Base-by-base conservation (phyloP, 2,329 filamentous ascomycete species). In the Colletotrichum tanaceti region DNA sequence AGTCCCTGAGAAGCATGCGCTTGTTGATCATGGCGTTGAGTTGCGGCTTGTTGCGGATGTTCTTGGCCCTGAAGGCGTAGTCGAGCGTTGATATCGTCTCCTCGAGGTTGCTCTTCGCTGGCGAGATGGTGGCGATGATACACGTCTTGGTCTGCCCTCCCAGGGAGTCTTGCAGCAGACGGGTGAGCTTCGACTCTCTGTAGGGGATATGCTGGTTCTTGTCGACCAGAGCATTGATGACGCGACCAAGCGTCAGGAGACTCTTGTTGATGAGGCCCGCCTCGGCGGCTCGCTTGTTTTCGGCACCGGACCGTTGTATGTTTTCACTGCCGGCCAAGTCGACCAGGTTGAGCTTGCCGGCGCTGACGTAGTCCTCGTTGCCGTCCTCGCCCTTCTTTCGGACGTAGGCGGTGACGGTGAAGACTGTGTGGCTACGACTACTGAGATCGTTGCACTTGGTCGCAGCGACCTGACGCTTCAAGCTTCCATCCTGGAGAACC, bases 381-480 rank as follows among this genome's bases (percentile, higher is more conserved):
- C 94, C 94, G 70, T 91, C 89, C 55, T 97, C 93, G 2, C 89
- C 89, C 0, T 89, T 89, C 70, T 91, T 90, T 79, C 97, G 97
- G 75, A 94, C 91, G 76, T 94, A 93, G 0, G 94, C 93, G 0
- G 95, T 98, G 69, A 99, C 93, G 9, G 96, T 98, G 77, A 99
- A 99, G 24, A 99, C 92, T 0, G 96, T 99, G 77, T 99, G 97
- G 82, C 94, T 97, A 78, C 96, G 90, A 74, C 94, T 98, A 80
- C 94, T 98, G 63, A 98, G 88, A 75, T 99, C 96, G 78, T 99
- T 99, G 87, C 96, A 99, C 80, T 98, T 98, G n/a, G 96, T 99
- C 4, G 97, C 94, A 6, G 96, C 97, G n/a, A 99, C 96, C 79
- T 99, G 96, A 58, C 96, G 91, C 80, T 94, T 97, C 81, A 96